Base-by-base conservation (phyloP, 352 stramenopile genomes). In the Peronospora belbahrii region DNA sequence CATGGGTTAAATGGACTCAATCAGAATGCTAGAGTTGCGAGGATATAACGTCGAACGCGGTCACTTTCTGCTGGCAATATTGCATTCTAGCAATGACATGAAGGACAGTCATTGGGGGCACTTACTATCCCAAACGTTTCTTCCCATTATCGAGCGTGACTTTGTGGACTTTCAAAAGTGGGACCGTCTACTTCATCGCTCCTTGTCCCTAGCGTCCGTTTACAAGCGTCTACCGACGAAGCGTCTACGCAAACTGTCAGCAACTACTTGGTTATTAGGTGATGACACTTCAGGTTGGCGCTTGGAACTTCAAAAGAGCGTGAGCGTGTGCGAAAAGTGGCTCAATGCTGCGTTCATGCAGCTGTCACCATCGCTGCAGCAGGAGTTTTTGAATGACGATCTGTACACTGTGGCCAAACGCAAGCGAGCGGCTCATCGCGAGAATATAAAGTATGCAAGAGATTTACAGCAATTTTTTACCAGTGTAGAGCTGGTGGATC, bases 401-500 rank as follows among this genome's bases (percentile, higher is more conserved):
- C 40, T 66, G 49, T 85, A 88, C 58, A 36, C 42, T 5, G 48
- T 51, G 6, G 43, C 57, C 13, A 62, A 66, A 28, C 47, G 44
- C 30, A 53, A 69, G 39, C 59, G 53, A 11, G 18, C 51, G 28
- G 39, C 51, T 42, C 43, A 34, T 1, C 51, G 48, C 11, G 46
- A 56, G 0, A 51, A 65, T 1, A 62, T 38, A 1, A 67, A 85
- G 37, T 50, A 61, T 9, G 79, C 75, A 1, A 67, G 66, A 46
- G 64, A 76, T 11, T 27, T 87, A 36, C 76, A 87, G 59, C 76
- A 90, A 35, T 90, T 83, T 42, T 88, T 90, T 45, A 87, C 71
- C 20, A 77, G 56, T 13, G 25, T 32, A 8, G 47, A 67, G 8
- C 50, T 85, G 6, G 59, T 88, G 4, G 41, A 73, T 10, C 11